Percentiles rank a stretch among this genome's conserved stretches.
phyloP scores from a whole-genome alignment of 2,329 filamentous ascomycete species.

The Pseudogymnoascus sp. region DNA sequence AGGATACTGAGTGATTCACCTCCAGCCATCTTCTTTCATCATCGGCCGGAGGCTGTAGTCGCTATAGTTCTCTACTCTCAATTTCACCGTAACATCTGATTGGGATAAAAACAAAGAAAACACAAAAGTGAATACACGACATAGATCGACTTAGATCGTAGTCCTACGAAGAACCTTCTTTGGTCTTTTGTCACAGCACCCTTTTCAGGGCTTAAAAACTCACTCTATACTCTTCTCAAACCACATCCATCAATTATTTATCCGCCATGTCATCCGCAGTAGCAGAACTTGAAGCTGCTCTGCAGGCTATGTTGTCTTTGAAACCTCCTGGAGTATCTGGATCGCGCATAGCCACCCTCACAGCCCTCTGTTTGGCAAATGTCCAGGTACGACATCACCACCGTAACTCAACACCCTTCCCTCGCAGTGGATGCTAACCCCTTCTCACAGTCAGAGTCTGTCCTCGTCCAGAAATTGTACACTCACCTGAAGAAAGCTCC shows the following conservation, averaged over 20 bases:
- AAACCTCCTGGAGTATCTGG: conserved; percentile 93
- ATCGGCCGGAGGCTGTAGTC: conserved; percentile 8
- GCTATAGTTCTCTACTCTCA: conserved; percentile 1
- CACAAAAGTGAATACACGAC: conserved; percentile 6
- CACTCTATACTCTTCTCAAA: conserved; percentile 12
- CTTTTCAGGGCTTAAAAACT: background rate
- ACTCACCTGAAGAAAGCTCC: conserved; percentile 95
- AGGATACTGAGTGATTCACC: conserved; percentile 6
- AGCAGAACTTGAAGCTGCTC: conserved; percentile 79
- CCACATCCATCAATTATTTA: background rate
- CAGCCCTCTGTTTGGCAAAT: conserved; percentile 76
- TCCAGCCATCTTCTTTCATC: background rate
- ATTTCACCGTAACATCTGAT: conserved; percentile 7
- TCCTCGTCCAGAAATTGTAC: conserved; percentile 91
- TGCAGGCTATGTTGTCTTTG: conserved; percentile 83
- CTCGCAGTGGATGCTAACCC: conserved; percentile 16
- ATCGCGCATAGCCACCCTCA: conserved; percentile 82
- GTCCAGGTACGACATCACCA: conserved; percentile 58
- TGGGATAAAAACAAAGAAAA: background rate
- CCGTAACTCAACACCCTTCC: conserved; percentile 21
- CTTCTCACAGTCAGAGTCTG: conserved; percentile 70
- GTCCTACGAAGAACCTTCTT: conserved; percentile 12
- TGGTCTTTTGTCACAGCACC: conserved; percentile 7
- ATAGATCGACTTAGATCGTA: conserved; percentile 13
- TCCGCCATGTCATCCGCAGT: conserved; percentile 67